Evolutionary conservation across 108 stramenopile species (phyloP), one percentile per base, ranked within the genome.

Genomic region (Nitzschia inconspicua): DNA sequence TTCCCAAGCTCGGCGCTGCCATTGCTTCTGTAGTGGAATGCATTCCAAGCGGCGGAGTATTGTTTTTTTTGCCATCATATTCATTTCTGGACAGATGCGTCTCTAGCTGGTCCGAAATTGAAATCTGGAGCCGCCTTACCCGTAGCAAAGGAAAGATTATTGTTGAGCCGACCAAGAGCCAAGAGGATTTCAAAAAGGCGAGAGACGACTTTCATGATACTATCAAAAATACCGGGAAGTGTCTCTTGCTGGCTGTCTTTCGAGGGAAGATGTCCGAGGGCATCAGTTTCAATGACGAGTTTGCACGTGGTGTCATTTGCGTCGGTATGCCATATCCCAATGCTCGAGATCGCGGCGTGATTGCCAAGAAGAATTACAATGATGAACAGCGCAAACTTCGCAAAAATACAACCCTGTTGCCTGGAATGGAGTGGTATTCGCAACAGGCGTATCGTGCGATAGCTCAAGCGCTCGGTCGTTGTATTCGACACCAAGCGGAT

Each of bases 391-490:
- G 83, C 13, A 76, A 66, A 39, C 44, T 79, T 9, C 54, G 60
- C 23, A 62, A 75, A 9, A 67, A 85, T 2, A 82, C 62, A 14
- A 68, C 59, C 44, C 57, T 93, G 28, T 73, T 94, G 3, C 82
- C 84, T 7, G 95, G 95, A 0, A 9, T 37, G 1, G 84, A 89
- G 28, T 96, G 92, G 93, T 96, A 96, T 65, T n/a, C 67, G 3
- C 91, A 93, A 54, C 93, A 96, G 66, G 96, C 96, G 4, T 93
- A 84, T 47, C 83, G 93, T 8, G 96, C 94, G 0, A 72, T 94
- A 30, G 89, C 90, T 42, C 96, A 96, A 72, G 96, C 94, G 1
- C 63, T 93, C 0, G 92, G 92, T 0, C 75, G 89, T 22, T 91
- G 89, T 57, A 91, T 95, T 47, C 83, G 94, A 29, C 96, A 96